These are phyloP conservation scores for Ceratobasidium sp. DNA, from an alignment of 1,284 basidiomycete genomes.

Conservation along the genomic window DNA sequence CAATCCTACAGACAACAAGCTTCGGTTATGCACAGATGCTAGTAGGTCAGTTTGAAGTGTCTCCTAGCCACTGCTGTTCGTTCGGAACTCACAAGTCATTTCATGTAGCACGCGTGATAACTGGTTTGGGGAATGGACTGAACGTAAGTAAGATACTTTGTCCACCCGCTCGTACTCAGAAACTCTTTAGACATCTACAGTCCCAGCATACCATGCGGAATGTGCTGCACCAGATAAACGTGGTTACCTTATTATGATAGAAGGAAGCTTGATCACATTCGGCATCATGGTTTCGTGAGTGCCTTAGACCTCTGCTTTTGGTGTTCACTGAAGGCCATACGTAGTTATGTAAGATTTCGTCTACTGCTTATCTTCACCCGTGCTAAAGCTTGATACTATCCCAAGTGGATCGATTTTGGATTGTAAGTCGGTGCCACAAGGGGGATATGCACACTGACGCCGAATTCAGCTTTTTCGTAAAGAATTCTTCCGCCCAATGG, in stretches of 20 bases:
- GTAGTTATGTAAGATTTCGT: slow-evolving; percentile 59
- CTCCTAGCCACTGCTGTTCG: background rate
- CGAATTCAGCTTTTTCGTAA: slow-evolving; percentile 58
- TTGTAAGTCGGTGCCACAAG: slow-evolving; percentile 52
- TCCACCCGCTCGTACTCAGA: background rate
- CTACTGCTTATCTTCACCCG: background rate
- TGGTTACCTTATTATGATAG: slow-evolving; percentile 70
- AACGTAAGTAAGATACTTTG: slow-evolving; percentile 55
- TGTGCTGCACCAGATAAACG: slow-evolving; percentile 65
- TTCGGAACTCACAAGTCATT: background rate
- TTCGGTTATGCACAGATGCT: slow-evolving; percentile 63
- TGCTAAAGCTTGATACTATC: slow-evolving; percentile 40
- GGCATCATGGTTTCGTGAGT: slow-evolving; percentile 72
- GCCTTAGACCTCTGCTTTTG: too few relatives aligned
- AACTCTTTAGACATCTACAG: slow-evolving; percentile 64
- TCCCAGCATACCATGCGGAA: slow-evolving; percentile 69
- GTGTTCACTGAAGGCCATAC: slow-evolving; percentile 45
- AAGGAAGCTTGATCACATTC: slow-evolving; percentile 70
- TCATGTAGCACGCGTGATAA: slow-evolving; percentile 56
- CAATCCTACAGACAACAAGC: slow-evolving; percentile 63
- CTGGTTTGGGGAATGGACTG: slow-evolving; percentile 70
- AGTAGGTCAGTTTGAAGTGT: slow-evolving; percentile 52
- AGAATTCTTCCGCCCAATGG: slow-evolving; percentile 65
- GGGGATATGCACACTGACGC: slow-evolving; percentile 10
- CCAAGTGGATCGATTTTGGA: slow-evolving; percentile 67